Base-by-base conservation (phyloP, 2,329 filamentous ascomycete species). In the Akanthomyces lecanii region DNA sequence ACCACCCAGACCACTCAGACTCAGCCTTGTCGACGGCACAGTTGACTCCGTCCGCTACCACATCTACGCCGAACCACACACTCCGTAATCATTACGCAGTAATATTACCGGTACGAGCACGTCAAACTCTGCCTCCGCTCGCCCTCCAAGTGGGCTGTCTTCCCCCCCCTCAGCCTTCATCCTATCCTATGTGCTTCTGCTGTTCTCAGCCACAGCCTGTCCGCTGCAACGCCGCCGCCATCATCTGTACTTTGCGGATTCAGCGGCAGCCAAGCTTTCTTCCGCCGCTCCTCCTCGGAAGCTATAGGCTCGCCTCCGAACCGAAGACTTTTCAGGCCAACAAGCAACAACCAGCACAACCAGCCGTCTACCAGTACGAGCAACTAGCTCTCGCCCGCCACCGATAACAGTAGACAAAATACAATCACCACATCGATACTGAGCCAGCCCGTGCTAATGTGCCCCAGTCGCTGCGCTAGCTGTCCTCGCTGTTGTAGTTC, bases 351-450 rank as follows among this genome's bases (percentile, higher is more conserved):
- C 28, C 36, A 18, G 30, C 30, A 33, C 25, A 47, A 5, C 23
- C 14, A 40, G 33, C 33, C 33, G 7, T 10, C 33, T 11, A 36
- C 8, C 33, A 36, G 2, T 7, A 36, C 33, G 7, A 36, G 23
- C 36, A 3, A 42, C 36, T 11, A 30, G 18, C 40, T n/a, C 16
- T n/a, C 16, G 14, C 53, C 23, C 5, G 25, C 38, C 7, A 54
- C 33, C 30, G 12, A 38, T 30, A 12, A 44, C 18, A 33, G 48
- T 18, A 30, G 23, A 47, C 36, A 51, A 36, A 53, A 45, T 61
- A 45, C 57, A 33, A 44, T 61, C 52, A 52, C 55, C 55, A 48
- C 55, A 47, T 42, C 40, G 16, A 18, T 28, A 36, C n/a, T 52
- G 33, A 30, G 3, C 10, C 52, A 45, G 42, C 4, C 36, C 52